Conservation (phyloP, 2,329 filamentous ascomycete genomes). For the Juglanconis juglandina region DNA sequence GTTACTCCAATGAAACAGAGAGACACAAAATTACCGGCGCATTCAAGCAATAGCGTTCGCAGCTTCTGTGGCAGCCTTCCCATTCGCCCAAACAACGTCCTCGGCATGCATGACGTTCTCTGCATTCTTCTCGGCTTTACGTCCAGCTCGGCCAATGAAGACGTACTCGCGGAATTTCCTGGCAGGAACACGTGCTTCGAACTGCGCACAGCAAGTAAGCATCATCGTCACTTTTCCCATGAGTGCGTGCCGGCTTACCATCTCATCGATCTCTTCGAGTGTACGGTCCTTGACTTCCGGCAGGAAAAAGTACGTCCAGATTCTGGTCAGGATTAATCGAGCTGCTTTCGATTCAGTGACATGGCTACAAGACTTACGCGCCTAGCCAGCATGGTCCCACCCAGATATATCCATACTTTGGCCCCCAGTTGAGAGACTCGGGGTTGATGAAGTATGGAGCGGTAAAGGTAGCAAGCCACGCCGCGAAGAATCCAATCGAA, state of each 20-base stretch:
- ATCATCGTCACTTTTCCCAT: constrained; percentile 5
- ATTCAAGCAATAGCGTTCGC: neutral
- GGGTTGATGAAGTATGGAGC: constrained; percentile 60
- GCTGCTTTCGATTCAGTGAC: neutral
- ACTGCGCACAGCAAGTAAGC: constrained; percentile 17
- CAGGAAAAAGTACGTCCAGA: constrained; percentile 45
- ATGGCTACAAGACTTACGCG: constrained; percentile 21
- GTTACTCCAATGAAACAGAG: too few relatives aligned
- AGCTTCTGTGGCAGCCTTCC: constrained; percentile 7
- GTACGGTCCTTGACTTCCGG: constrained; percentile 53
- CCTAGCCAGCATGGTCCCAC: constrained; percentile 32
- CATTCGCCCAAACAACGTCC: constrained; percentile 11
- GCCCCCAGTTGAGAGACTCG: constrained; percentile 51
- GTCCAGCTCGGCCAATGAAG: constrained; percentile 20
- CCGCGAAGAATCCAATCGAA: constrained; percentile 51
- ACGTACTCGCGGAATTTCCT: constrained; percentile 39
- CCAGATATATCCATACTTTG: constrained; percentile 58
- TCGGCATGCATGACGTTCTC: constrained; percentile 15
- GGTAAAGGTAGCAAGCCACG: constrained; percentile 56
- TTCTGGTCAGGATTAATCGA: constrained; percentile 4
- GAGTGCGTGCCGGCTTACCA: constrained; percentile 34
- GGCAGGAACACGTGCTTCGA: constrained; percentile 37
- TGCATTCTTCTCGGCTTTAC: constrained; percentile 10
- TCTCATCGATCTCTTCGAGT: constrained; percentile 53
- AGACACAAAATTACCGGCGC: too few relatives aligned